Evolutionary conservation across 2,329 filamentous ascomycete genomes (phyloP), one percentile per base, ranked within the genome.

Genomic region (Botrytis pseudocinerea): DNA sequence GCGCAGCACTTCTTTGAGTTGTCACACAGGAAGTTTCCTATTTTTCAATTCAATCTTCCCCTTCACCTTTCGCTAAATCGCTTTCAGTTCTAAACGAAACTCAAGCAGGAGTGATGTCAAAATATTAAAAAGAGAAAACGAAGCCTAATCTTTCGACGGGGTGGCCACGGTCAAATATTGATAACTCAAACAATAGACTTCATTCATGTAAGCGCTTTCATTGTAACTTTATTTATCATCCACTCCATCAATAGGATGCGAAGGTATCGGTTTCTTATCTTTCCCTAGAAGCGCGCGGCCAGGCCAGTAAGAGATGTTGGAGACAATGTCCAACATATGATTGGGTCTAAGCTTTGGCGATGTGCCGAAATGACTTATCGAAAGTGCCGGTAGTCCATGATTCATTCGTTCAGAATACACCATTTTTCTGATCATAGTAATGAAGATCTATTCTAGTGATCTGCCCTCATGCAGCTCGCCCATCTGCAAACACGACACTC

Each of bases 211-310:
- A 57, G 51, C 51, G 51, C 51, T 57, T 28, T 57, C 51, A 57
- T 28, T 57, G 28, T 14, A 57, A 57, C 14, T 57, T 57, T 57
- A 28, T 28, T 25, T 32, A 16, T n/a, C 54, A 44, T 54, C 44
- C 38, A 64, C 63, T 54, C 35, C 44, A 38, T 54, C 69, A 42
- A 61, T 18, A 16, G 40, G 18, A 4, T 44, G 51, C 59, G 48
- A 44, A 44, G 35, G n/a, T 69, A 57, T 28, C 59, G 51, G 6
- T 54, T 42, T 25, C 22, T 46, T 40, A 42, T 64, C 44, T 64
- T 28, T 63, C 42, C 20, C 60, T 71, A 20, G 60, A 71, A 71
- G 69, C 69, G 69, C 69, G 69, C 69, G 69, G 57, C 44, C 69
- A 64, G 9, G 57, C 44, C 69, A 57, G 16, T 42, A 18, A 51